Evolutionary conservation across 1,284 basidiomycete species (phyloP).

Genomic region (Meira miltonrushii): DNA sequence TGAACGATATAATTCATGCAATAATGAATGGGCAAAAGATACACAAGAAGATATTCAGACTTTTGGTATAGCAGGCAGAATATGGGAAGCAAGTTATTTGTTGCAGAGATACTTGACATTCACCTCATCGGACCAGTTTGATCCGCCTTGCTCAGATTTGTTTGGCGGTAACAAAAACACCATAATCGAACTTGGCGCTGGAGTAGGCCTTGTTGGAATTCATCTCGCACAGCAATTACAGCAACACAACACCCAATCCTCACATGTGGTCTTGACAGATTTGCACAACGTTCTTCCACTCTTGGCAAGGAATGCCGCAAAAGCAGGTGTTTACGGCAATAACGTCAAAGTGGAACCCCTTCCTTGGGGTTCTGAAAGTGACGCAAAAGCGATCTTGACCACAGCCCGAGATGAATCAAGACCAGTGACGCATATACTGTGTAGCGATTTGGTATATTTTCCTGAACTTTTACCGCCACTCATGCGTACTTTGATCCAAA

Average conservation of each 20-base stretch:
- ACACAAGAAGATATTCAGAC: conserved; percentile 35
- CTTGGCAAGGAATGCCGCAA: conserved; percentile 36
- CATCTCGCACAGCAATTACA: conserved; percentile 33
- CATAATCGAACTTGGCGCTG: conserved; percentile 45
- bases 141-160: conserved; percentile 41
- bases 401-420: conserved; percentile 3
- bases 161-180: neutral
- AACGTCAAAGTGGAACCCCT: conserved; percentile 22
- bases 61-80: conserved; percentile 49
- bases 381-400: conserved; percentile 16
- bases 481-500: conserved; percentile 36
- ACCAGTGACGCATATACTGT: conserved; percentile 37
- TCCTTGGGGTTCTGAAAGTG: conserved; percentile 37
- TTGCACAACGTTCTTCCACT: conserved; percentile 43
- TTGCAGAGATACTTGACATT: conserved; percentile 32
- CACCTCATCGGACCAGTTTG: conserved; percentile 31
- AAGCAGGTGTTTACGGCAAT: conserved; percentile 11
- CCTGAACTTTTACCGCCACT: conserved; percentile 45
- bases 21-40: conserved; percentile 28
- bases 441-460: conserved; percentile 51
- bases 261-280: conserved; percentile 38
- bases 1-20: neutral
- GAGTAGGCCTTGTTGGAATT: conserved; percentile 44
- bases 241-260: neutral
- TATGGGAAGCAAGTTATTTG: conserved; percentile 49